Percentiles rank a stretch among this genome's conserved stretches.
These are phyloP conservation scores for Pisolithus sp. DNA, from an alignment of 768 basidiomycete species.

Conservation along the genomic window DNA sequence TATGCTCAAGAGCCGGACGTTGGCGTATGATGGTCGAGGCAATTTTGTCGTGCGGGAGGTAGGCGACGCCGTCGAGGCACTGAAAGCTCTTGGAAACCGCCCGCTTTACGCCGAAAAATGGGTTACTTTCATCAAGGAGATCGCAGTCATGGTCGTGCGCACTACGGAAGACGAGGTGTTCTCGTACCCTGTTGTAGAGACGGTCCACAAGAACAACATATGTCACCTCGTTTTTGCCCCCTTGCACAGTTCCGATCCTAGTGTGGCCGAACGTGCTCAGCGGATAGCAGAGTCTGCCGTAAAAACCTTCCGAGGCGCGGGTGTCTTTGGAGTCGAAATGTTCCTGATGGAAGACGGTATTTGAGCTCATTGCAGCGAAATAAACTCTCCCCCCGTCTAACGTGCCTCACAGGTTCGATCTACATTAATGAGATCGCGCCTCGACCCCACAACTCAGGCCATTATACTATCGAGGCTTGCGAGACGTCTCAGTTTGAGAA, in stretches of 20 bases:
- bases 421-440: slow-evolving; percentile 97
- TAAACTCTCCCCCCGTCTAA: neutral
- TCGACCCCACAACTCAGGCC: slow-evolving; percentile 96
- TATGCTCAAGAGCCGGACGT: slow-evolving; percentile 93
- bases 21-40: slow-evolving; percentile 94
- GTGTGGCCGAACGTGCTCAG: slow-evolving; percentile 55
- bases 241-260: slow-evolving; percentile 52
- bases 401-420: slow-evolving; percentile 49
- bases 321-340: slow-evolving; percentile 98
- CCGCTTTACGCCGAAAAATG: slow-evolving; percentile 92
- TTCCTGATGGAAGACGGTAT: slow-evolving; percentile 85
- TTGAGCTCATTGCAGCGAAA: neutral
- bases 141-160: slow-evolving; percentile 96
- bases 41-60: slow-evolving; percentile 70
- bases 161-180: slow-evolving; percentile 62
- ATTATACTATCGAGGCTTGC: slow-evolving; percentile 98
- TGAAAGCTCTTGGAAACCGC: slow-evolving; percentile 50
- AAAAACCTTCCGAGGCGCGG: slow-evolving; percentile 74
- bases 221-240: slow-evolving; percentile 93
- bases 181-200: slow-evolving; percentile 92
- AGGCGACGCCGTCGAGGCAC: slow-evolving; percentile 45
- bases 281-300: slow-evolving; percentile 76
- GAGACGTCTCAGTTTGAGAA: slow-evolving; percentile 96
- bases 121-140: slow-evolving; percentile 83
- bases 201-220: slow-evolving; percentile 88